phyloP scores from a whole-genome alignment of 768 basidiomycete genomes.

The Lentinula edodes region DNA sequence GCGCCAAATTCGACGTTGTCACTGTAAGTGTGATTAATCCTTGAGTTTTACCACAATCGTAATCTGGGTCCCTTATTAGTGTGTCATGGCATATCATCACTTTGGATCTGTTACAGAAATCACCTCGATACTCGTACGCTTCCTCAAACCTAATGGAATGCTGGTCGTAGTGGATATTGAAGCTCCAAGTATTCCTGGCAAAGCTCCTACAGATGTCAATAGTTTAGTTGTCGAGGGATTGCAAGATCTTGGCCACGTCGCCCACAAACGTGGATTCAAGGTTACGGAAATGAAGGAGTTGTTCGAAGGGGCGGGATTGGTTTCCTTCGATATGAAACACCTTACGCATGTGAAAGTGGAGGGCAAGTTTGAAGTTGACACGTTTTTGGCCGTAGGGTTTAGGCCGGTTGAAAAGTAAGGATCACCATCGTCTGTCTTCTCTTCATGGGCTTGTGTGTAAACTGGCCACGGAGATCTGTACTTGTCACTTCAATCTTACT shows the following conservation, averaged over 20 bases:
- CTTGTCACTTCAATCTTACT: no score
- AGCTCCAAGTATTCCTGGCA: conserved; percentile 6
- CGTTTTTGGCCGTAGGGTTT: conserved; percentile 56
- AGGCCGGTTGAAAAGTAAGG: conserved; percentile 20
- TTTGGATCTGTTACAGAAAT: conserved; percentile 43
- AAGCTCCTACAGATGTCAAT: not conserved
- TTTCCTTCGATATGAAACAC: conserved; percentile 33
- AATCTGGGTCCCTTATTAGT: conserved; percentile 28
- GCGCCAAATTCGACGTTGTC: conserved; percentile 60
- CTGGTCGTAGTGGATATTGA: conserved; percentile 53
- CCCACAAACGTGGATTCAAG: conserved; percentile 49
- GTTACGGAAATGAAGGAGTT: conserved; percentile 40
- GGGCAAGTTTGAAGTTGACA: conserved; percentile 24
- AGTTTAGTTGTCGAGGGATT: conserved; percentile 23
- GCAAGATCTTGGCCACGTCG: conserved; percentile 36
- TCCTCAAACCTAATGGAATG: conserved; percentile 57
- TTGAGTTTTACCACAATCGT: not conserved
- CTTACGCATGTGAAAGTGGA: conserved; percentile 23
- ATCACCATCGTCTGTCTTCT: not conserved
- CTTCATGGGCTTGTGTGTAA: no score
- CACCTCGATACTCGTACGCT: conserved; percentile 46
- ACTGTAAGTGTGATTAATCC: conserved; percentile 40
- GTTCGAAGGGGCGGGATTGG: conserved; percentile 52
- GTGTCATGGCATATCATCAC: conserved; percentile 63
- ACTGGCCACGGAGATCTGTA: no score